Base-by-base conservation (phyloP, 805 yeast species). In the Monosporozyma aerobia region DNA sequence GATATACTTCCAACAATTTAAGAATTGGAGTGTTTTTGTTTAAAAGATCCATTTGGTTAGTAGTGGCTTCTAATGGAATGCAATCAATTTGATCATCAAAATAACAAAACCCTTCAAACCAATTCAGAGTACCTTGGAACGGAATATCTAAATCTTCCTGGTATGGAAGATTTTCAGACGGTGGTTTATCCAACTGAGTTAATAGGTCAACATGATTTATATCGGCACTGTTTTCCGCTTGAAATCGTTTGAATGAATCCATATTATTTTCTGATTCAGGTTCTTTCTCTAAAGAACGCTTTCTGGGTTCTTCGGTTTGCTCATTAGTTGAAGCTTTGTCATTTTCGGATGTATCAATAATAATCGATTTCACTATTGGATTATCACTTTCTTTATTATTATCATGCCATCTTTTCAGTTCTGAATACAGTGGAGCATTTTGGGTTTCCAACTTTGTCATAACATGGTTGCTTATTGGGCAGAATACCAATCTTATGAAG, bases 401-500 rank as follows among this genome's bases (percentile, higher is more conserved):
- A 10, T 47, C 32, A 35, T 35, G 19, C 49, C 49, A 47, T 22
- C 33, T 47, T 11, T 33, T 33, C 14, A 47, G 23, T 9, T 25
- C 39, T 23, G 10, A 19, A 10, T 43, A 49, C 27, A 40, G n/a
- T 43, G 44, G 32, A 16, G 44, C n/a, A 43, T 49, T 49, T 14
- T 22, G 22, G 25, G 13, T 7, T 16, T 44, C 44, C 6, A 49
- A 19, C 13, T 13, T 32, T 6, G n/a, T 30, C 29, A 44, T 19
- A 11, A 43, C 22, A n/a, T 10, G 13, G 5, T 49, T 19, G 11
- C 40, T 29, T 29, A 11, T 7, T 6, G 37, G 39, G 16, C 16
- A 30, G 22, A 37, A 45, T 5, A 51, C 32, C 16, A 51, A 39
- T 46, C 23, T 49, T 90, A 76, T 67, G 90, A 83, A n/a, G 95